Evolutionary conservation across 139 green algal genomes (phyloP).

Genomic region (Closterium sp.): DNA sequence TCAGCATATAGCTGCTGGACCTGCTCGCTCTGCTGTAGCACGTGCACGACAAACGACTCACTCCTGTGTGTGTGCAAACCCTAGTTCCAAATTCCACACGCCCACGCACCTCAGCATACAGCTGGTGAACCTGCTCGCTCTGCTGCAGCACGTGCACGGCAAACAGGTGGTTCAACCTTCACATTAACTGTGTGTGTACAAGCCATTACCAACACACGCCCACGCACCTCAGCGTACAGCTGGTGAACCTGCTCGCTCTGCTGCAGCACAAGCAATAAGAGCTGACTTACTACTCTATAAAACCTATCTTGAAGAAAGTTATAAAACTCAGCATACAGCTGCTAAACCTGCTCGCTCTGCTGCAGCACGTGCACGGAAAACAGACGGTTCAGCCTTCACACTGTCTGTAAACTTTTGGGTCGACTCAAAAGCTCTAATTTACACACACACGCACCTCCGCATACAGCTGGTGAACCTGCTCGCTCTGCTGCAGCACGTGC

Average conservation of each 20-base stretch:
- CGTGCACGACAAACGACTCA: too few relatives aligned
- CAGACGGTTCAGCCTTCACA: not conserved
- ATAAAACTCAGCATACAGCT: too few relatives aligned
- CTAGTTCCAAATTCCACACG: not conserved
- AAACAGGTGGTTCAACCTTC: conserved; percentile 52
- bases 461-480: conserved; percentile 55
- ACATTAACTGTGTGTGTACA: too few relatives aligned
- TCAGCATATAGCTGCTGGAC: too few relatives aligned
- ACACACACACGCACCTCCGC: not conserved
- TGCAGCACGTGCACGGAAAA: not conserved
- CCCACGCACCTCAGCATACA: conserved; percentile 43
- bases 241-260: conserved; percentile 52
- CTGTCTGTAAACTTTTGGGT: too few relatives aligned
- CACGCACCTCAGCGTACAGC: conserved; percentile 50
- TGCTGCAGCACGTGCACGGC: conserved; percentile 52
- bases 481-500: conserved; percentile 47
- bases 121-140: conserved; percentile 49
- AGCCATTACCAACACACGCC: too few relatives aligned
- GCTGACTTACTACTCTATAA: too few relatives aligned
- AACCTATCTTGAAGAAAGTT: too few relatives aligned
- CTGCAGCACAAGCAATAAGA: conserved; percentile 44
- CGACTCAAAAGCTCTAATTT: too few relatives aligned
- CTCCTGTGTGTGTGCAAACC: too few relatives aligned
- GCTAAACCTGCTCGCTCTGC: too few relatives aligned
- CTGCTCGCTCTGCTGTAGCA: too few relatives aligned